These are phyloP conservation scores for Geotrichum europaeum DNA, from an alignment of 1,139 yeast species.

Conservation along the genomic window DNA sequence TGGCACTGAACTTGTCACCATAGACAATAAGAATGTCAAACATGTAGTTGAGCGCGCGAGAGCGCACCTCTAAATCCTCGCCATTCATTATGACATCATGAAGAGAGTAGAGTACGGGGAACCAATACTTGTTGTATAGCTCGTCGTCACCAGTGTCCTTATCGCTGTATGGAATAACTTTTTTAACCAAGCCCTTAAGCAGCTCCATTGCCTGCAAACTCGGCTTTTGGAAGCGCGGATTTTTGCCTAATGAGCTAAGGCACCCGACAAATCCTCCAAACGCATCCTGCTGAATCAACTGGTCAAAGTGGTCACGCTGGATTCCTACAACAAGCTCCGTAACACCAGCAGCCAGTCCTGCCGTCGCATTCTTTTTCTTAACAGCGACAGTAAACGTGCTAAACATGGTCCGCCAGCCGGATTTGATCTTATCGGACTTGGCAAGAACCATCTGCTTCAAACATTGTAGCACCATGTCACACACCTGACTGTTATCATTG, in stretches of 20 bases:
- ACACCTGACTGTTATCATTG: conserved; percentile 64
- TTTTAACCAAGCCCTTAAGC: conserved; percentile 57
- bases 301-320: conserved; percentile 54
- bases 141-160: conserved; percentile 32
- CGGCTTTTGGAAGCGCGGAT: conserved; percentile 71
- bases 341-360: conserved; percentile 52
- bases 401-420: conserved; percentile 94
- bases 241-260: conserved; percentile 75
- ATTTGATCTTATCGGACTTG: conserved; percentile 66
- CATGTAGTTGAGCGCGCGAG: conserved; percentile 75
- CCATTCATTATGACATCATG: conserved; percentile 90
- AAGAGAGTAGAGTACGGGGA: conserved; percentile 78
- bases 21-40: conserved; percentile 75
- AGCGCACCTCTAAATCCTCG: conserved; percentile 88
- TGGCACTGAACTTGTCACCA: conserved; percentile 67
- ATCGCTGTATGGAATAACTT: conserved; percentile 34
- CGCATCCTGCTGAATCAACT: conserved; percentile 66
- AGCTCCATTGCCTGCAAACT: conserved; percentile 77
- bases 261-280: conserved; percentile 71
- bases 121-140: conserved; percentile 51
- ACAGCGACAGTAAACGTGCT: conserved; percentile 69
- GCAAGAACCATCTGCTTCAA: conserved; percentile 78
- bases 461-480: conserved; percentile 88
- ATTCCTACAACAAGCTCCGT: conserved; percentile 60
- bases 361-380: conserved; percentile 39